Conservation (phyloP, 768 basidiomycete species). For the Psilocybe tampanensis region DNA sequence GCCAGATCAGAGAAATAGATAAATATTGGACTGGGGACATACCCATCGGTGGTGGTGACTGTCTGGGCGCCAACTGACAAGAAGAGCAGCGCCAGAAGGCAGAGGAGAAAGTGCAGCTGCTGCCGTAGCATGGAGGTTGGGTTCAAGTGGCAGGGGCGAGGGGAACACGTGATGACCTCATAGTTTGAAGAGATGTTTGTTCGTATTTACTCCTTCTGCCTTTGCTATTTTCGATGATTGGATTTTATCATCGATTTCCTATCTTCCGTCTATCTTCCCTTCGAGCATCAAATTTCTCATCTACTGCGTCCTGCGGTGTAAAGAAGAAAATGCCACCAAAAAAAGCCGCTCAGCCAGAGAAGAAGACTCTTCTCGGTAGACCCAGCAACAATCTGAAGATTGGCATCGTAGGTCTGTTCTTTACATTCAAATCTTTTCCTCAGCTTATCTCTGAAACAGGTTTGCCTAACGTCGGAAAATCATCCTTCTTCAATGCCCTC, state of each 20-base stretch:
- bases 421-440: constrained; percentile 15
- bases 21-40: constrained; percentile 22
- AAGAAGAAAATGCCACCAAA: constrained; percentile 91
- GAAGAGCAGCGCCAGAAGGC: constrained; percentile 21
- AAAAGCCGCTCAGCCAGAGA: constrained; percentile 76
- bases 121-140: constrained; percentile 20
- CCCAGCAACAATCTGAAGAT: constrained; percentile 98
- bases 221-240: constrained; percentile 23
- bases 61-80: constrained; percentile 45
- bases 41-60: constrained; percentile 49
- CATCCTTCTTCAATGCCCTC: constrained; percentile 97
- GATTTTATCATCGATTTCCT: constrained; percentile 26
- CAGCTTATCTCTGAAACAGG: constrained; percentile 45
- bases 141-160: not conserved
- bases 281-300: constrained; percentile 34
- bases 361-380: constrained; percentile 85
- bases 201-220: constrained; percentile 14
- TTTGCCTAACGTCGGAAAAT: constrained; percentile 97
- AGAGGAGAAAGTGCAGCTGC: constrained; percentile 12
- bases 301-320: constrained; percentile 35
- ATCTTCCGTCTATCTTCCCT: constrained; percentile 18
- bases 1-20: not conserved
- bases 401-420: constrained; percentile 91
- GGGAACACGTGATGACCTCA: constrained; percentile 10
- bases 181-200: constrained; percentile 14